Conservation (phyloP, 108 stramenopile genomes). For the Nitzschia inconspicua region DNA sequence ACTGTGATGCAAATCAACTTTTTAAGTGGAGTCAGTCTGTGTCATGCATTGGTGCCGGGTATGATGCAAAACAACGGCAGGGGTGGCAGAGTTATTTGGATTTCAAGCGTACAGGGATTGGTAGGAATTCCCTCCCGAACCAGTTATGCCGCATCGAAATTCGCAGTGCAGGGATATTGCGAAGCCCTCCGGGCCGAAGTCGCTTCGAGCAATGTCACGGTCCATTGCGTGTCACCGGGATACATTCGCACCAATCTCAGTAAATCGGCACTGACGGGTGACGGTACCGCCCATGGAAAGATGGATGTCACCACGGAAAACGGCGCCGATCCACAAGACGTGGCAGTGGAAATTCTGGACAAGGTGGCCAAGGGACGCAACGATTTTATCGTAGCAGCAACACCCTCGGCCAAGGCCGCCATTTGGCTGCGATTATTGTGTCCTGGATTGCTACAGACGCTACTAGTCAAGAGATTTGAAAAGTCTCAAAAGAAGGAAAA, state of each 20-base stretch:
- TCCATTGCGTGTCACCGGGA: conserved; percentile 70
- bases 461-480: conserved; percentile 64
- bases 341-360: conserved; percentile 58
- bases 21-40: conserved; percentile 61
- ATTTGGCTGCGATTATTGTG: conserved; percentile 65
- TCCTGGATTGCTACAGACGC: conserved; percentile 52
- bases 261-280: conserved; percentile 63
- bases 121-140: conserved; percentile 76
- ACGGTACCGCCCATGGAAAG: conserved; percentile 61
- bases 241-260: conserved; percentile 77
- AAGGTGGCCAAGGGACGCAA: conserved; percentile 29
- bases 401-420: conserved; percentile 54
- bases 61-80: conserved; percentile 62
- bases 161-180: conserved; percentile 85
- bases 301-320: conserved; percentile 70
- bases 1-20: conserved; percentile 83
- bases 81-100: conserved; percentile 58
- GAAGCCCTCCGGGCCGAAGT: conserved; percentile 79
- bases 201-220: conserved; percentile 47
- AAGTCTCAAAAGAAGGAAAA: conserved; percentile 45
- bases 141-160: conserved; percentile 79
- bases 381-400: conserved; percentile 76
- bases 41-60: conserved; percentile 64
- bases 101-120: conserved; percentile 72
- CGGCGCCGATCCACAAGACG: conserved; percentile 68